Base-by-base conservation (phyloP, 768 basidiomycete genomes). In the Phaeolepiota aurea region DNA sequence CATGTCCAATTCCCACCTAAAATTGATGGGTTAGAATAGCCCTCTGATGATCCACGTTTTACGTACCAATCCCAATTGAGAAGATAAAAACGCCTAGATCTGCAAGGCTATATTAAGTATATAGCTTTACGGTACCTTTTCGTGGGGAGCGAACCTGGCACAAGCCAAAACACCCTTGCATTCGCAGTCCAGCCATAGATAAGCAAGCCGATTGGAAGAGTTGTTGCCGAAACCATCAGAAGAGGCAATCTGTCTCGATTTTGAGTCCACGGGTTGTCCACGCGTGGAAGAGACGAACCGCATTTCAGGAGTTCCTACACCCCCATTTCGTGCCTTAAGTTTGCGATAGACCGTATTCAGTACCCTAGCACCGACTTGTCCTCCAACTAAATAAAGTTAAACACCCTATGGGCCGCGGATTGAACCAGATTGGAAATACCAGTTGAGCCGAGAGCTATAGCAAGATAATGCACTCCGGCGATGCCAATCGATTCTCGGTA, bases 141-240 rank as follows among this genome's bases (percentile, higher is more conserved):
- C n/a, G n/a, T n/a, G n/a, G n/a, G n/a, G 40, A 43, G 39, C 65
- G 45, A 43, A 75, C 77, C 74, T 9, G 76, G 69, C 3, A 66
- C 66, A 41, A 84, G 66, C 82, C 82, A 86, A 45, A 67, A 69
- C 0, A 74, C 52, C 31, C 58, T 57, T 0, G 64, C 56, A 41
- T 77, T 60, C 2, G 73, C 69, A 1, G 74, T 64, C 78, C 81
- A 85, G 2, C 82, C 80, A 34, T 75, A 66, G 20, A 85, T 70
- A 31, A 83, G 55, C 20, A 82, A 58, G 1, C 81, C 81, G 20
- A 74, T 60, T 0, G 83, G 80, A 11, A 84, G 63, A 4, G 73
- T 50, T 2, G 66, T 69, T 0, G 70, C 73, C 3, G 71, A 56
- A 14, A 75, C 58, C 65, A 78, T 72, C n/a, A 68, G 50, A 11